Evolutionary conservation across 2,329 filamentous ascomycete species (phyloP).

Genomic region (Hypoxylon sp.): DNA sequence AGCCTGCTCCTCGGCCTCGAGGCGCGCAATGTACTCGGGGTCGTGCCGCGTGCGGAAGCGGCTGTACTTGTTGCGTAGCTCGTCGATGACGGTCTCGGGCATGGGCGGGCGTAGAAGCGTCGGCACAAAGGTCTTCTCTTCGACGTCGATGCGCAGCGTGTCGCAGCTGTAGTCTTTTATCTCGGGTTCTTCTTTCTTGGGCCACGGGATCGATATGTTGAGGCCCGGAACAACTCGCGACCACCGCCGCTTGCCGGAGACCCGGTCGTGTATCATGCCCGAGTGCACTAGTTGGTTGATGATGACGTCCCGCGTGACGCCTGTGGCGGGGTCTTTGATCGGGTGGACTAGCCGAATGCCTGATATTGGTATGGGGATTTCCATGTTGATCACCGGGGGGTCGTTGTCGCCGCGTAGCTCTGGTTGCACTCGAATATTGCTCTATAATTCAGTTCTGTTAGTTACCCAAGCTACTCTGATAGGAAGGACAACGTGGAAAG

Average conservation of each 20-base stretch:
- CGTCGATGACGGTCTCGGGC: conserved; percentile 83
- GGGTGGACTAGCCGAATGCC: conserved; percentile 87
- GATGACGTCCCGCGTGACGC: conserved; percentile 79
- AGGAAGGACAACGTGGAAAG: background rate
- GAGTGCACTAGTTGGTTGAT: conserved; percentile 77
- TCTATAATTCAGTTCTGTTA: conserved; percentile 48
- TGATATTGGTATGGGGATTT: conserved; percentile 75
- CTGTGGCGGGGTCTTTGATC: conserved; percentile 76
- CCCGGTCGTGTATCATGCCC: conserved; percentile 65
- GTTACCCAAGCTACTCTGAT: conserved; percentile 1
- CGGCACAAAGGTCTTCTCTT: conserved; percentile 83
- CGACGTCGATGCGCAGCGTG: conserved; percentile 82
- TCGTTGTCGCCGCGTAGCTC: conserved; percentile 57
- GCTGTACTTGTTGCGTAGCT: conserved; percentile 87
- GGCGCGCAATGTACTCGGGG: conserved; percentile 76
- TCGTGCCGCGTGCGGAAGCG: conserved; percentile 87
- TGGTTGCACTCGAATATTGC: conserved; percentile 59
- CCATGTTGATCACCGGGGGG: conserved; percentile 62
- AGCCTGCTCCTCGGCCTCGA: conserved; percentile 70
- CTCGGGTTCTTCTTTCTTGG: conserved; percentile 66
- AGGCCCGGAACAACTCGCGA: conserved; percentile 77
- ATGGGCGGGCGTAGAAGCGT: conserved; percentile 83
- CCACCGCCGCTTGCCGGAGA: conserved; percentile 65
- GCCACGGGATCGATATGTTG: conserved; percentile 84
- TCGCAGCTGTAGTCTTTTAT: conserved; percentile 73